Evolutionary conservation across 2,329 filamentous ascomycete genomes (phyloP), one percentile per base, ranked within the genome.

Genomic region (Verticillium tricorpus): DNA sequence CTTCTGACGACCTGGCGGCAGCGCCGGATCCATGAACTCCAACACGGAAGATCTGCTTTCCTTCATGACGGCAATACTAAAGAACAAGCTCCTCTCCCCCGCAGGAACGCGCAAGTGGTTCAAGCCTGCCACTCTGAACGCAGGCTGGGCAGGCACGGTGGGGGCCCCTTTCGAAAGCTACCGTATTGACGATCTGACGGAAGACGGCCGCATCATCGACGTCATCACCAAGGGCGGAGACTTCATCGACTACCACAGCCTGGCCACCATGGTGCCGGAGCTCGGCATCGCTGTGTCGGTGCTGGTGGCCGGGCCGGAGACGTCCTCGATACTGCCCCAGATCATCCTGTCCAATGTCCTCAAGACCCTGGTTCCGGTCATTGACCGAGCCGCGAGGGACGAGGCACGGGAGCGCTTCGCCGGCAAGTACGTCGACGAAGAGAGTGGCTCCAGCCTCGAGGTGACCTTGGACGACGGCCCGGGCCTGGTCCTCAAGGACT

Each of bases 91-190:
- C 11, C 73, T 82, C 3, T 68, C 75, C 0, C 69, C 75, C 0
- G 66, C 67, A 7, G 63, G 74, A 56, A 81, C 81, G 0, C 71
- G 77, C 2, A 67, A 70, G 22, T 83, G 80, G 80, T 72, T 82
- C 63, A 80, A 82, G 64, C 80, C 76, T 3, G 68, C 70, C 3
- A 67, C 72, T 6, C 72, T 73, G 65, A 80, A 76, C 1, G 74
- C 74, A 0, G 73, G 71, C 3, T 69, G 70, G 60, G 73, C 72
- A 2, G 71, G 73, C 50, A 72, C 74, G 31, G 70, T 82, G 35
- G 81, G 80, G 8, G 73, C 72, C 6, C 78, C 79, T 0, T 83
- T 80, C 79, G 80, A 82, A 66, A 82, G 82, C 57, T 69, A 75
- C 28, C 76, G 77, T 34, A 66, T 69, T 34, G 67, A 75, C 59